Percentiles rank a stretch among this genome's conserved stretches.
phyloP scores from a whole-genome alignment of 164 flowering plant genomes.

The Kalanchoe fedtschenkoi region DNA sequence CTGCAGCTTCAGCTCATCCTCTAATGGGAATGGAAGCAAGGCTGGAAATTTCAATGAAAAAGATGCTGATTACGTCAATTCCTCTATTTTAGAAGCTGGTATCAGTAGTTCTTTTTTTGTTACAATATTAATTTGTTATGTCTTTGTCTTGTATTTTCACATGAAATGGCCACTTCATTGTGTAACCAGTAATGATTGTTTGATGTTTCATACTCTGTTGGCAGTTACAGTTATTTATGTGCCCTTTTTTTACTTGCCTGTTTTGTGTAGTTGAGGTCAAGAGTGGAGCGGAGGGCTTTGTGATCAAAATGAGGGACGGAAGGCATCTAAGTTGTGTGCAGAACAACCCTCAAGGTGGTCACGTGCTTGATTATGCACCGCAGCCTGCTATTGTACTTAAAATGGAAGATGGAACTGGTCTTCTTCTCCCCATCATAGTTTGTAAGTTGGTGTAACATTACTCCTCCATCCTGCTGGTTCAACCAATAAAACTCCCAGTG shows the following conservation, averaged over 20 bases:
- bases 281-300: constrained; percentile 86
- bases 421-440: constrained; percentile 95
- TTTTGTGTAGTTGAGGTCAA: constrained; percentile 76
- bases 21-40: constrained; percentile 75
- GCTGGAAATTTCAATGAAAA: constrained; percentile 79
- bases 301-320: constrained; percentile 95
- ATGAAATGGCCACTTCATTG: background rate
- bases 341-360: constrained; percentile 91
- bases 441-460: constrained; percentile 49
- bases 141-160: background rate
- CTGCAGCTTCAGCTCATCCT: constrained; percentile 71
- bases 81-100: constrained; percentile 96
- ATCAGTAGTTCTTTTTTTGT: constrained; percentile 6
- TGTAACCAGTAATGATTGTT: background rate
- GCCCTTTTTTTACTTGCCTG: constrained; percentile 1
- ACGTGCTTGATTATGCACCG: constrained; percentile 82
- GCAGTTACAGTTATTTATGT: background rate
- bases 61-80: constrained; percentile 81
- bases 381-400: constrained; percentile 95
- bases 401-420: constrained; percentile 99
- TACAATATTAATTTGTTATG: background rate
- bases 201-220: background rate
- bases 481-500: too few relatives aligned
- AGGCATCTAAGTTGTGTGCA: constrained; percentile 75
- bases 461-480: too few relatives aligned